phyloP scores from a whole-genome alignment of 305 asterid species.

The Fraxinus xanthoxyloides region DNA sequence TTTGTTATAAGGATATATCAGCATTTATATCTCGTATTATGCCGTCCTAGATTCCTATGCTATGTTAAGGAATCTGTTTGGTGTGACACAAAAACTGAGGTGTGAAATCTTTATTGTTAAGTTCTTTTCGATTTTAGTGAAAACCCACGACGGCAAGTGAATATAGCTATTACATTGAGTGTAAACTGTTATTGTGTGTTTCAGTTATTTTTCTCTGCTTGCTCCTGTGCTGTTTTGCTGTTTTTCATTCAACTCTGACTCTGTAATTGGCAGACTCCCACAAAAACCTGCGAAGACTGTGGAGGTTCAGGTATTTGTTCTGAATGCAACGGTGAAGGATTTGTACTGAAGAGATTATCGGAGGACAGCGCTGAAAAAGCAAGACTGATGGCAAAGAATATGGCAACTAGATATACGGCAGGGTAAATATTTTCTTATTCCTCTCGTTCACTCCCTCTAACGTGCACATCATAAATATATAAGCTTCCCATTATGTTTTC shows the following conservation, averaged over 20 bases:
- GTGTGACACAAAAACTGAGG: background rate
- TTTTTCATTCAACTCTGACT: background rate
- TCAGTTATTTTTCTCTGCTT: background rate
- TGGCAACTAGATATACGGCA: constrained; percentile 83
- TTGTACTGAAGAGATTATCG: constrained; percentile 63
- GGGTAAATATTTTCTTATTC: constrained; percentile 51
- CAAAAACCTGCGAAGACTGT: constrained; percentile 57
- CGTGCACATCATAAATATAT: background rate
- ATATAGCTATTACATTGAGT: background rate
- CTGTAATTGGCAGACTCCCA: constrained; percentile 37
- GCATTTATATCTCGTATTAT: background rate
- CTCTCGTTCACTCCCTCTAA: background rate
- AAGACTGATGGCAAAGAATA: constrained; percentile 59
- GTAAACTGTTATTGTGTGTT: background rate
- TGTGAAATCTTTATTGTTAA: background rate
- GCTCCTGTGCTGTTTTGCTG: background rate
- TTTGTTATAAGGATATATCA: background rate
- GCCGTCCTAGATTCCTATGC: background rate
- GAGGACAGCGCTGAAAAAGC: constrained; percentile 66
- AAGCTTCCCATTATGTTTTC: background rate
- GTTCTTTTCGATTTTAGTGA: background rate
- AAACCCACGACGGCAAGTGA: background rate
- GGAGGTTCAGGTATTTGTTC: constrained; percentile 77
- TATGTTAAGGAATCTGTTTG: background rate
- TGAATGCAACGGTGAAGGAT: constrained; percentile 85